A percentile compares a stretch with the other conserved stretches of the same genome.
Evolutionary conservation across 2,329 filamentous ascomycete genomes (phyloP).

Genomic region (Penicillium vulpinum): DNA sequence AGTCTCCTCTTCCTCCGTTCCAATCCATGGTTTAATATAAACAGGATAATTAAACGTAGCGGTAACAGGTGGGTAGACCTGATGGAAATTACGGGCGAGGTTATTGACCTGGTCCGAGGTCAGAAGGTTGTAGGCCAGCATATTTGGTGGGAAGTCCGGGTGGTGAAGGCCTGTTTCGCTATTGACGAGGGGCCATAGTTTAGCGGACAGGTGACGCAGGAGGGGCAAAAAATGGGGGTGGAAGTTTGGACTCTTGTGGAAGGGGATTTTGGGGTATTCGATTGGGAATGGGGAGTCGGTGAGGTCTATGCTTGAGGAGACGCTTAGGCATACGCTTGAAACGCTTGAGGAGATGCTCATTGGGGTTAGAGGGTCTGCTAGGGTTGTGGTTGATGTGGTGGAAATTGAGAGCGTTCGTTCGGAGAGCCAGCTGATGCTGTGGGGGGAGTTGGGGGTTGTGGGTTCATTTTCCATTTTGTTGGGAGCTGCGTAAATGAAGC

Average conservation of each 20-base stretch:
- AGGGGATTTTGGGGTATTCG: not conserved
- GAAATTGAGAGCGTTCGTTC: slow-evolving; percentile 3
- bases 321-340: too few relatives aligned
- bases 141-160: slow-evolving; percentile 39
- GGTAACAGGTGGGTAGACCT: slow-evolving; percentile 37
- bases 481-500: too few relatives aligned
- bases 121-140: slow-evolving; percentile 45
- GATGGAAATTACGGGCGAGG: slow-evolving; percentile 46
- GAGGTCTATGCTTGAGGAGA: not conserved
- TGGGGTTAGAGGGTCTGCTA: not conserved
- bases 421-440: not conserved
- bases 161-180: slow-evolving; percentile 38
- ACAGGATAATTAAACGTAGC: slow-evolving; percentile 40
- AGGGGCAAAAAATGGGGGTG: slow-evolving; percentile 14
- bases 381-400: not conserved
- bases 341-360: not conserved
- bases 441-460: not conserved
- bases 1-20: slow-evolving; percentile 14
- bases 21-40: slow-evolving; percentile 33
- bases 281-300: not conserved
- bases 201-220: slow-evolving; percentile 32
- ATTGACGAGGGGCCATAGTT: slow-evolving; percentile 40
- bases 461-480: not conserved
- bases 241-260: not conserved
- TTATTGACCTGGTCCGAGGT: slow-evolving; percentile 42